These are phyloP conservation scores for Copromyces sp. DNA, from an alignment of 495 filamentous ascomycete species.

Conservation along the genomic window DNA sequence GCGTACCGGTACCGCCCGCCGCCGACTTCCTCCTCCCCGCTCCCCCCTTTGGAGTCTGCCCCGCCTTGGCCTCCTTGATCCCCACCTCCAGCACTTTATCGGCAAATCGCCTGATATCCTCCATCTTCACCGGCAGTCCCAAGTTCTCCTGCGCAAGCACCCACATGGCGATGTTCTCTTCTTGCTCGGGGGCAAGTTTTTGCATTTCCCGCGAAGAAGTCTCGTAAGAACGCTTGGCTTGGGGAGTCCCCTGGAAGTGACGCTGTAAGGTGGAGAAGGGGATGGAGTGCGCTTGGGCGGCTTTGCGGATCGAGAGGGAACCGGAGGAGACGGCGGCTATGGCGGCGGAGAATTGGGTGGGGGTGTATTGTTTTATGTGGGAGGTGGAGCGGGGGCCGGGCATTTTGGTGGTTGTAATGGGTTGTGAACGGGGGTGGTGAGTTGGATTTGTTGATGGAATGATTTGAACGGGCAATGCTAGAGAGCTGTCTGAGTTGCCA, in stretches of 20 bases:
- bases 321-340: neutral
- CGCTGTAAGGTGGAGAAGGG: neutral
- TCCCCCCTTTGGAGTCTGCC: neutral
- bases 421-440: neutral
- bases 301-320: neutral
- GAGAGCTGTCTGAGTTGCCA: neutral
- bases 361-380: neutral
- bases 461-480: neutral
- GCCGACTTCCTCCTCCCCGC: neutral
- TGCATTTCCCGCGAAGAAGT: neutral
- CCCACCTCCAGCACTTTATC: conserved; percentile 16
- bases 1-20: neutral
- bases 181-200: neutral
- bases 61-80: neutral
- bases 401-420: neutral
- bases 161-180: neutral
- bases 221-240: neutral
- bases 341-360: neutral
- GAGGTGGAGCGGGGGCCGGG: neutral
- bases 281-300: neutral
- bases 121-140: conserved; percentile 29
- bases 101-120: conserved; percentile 26
- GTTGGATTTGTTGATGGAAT: neutral
- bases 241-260: neutral
- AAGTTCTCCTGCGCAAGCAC: conserved; percentile 36